Base-by-base conservation (phyloP, 2,329 filamentous ascomycete genomes). In the Arthroderma uncinatum region DNA sequence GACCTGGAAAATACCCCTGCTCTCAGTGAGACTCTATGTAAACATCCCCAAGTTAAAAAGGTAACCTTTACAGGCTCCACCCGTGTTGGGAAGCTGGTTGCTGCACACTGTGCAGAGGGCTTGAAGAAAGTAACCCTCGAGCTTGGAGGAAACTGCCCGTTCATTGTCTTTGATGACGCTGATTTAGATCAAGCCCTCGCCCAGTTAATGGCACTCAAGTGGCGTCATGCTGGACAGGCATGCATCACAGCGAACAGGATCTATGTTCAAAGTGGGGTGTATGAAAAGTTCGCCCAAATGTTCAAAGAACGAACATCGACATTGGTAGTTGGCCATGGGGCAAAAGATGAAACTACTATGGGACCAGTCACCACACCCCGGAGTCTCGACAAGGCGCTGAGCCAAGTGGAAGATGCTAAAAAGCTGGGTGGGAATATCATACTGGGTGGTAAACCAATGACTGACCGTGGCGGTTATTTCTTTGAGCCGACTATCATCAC, bases 401-500 rank as follows among this genome's bases (percentile, higher is more conserved):
- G 62, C n/a, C 82, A 87, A 60, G 81, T 87, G 33, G 76, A 79
- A 48, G 83, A 88, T 67, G 86, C 85, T 2, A 76, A 77, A 56
- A 77, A 76, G 56, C 76, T 80, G 39, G 85, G 85, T 2, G 86
- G 81, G 1, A 79, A 78, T 47, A 69, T 86, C n/a, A 71, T 86
- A 1, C 71, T 83, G 19, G 85, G 85, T 10, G 83, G 81, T 1
- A 66, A 67, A 5, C 66, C 71, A 0, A 68, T 73, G 9, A 67
- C 73, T 9, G 34, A 28, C n/a, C 28, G 30, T 21, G 80, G 81
- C 59, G 79, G 79, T 61, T 87, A 84, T 70, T 89, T 86, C 74
- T 86, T 87, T 69, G 78, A 85, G 66, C 84, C 82, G 1, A 87
- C 84, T 0, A 79, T 87, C 57, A 77, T 87, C 40, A 77, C 77